Percentiles rank a stretch among this genome's conserved stretches.
Evolutionary conservation across 2,329 filamentous ascomycete genomes (phyloP).

Genomic region (Fusarium cicatricum): DNA sequence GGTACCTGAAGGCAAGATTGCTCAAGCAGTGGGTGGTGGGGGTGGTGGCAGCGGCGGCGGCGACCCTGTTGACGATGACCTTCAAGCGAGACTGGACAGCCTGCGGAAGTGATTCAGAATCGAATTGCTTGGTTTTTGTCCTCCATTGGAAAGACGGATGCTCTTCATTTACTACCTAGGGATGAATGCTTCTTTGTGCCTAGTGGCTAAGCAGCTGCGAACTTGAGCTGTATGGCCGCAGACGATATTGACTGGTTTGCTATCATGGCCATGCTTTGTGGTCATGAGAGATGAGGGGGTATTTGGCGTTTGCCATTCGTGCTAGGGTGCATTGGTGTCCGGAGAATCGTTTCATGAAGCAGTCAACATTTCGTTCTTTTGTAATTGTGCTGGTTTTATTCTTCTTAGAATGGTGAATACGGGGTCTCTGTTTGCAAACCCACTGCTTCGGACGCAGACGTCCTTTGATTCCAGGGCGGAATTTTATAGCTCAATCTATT

Average conservation of each 20-base stretch:
- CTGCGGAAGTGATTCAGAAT: slow-evolving; percentile 63
- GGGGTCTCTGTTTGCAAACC: slow-evolving; percentile 6
- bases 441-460: neutral
- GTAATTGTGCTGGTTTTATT: slow-evolving; percentile 11
- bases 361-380: slow-evolving; percentile 25
- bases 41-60: slow-evolving; percentile 62
- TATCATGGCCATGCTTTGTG: neutral
- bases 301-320: slow-evolving; percentile 30
- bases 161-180: neutral
- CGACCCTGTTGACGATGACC: slow-evolving; percentile 83
- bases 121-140: neutral
- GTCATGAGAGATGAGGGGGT: neutral
- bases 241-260: neutral
- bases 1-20: slow-evolving; percentile 78
- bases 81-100: slow-evolving; percentile 93
- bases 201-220: neutral
- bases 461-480: neutral
- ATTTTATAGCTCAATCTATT: neutral
- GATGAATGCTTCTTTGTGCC: neutral
- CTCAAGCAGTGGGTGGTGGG: slow-evolving; percentile 79
- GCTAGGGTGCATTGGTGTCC: slow-evolving; percentile 38
- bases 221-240: neutral
- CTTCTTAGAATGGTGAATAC: slow-evolving; percentile 25
- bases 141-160: neutral
- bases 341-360: slow-evolving; percentile 35